phyloP scores from a whole-genome alignment of 2,329 filamentous ascomycete genomes.

The Penicillium hordei region DNA sequence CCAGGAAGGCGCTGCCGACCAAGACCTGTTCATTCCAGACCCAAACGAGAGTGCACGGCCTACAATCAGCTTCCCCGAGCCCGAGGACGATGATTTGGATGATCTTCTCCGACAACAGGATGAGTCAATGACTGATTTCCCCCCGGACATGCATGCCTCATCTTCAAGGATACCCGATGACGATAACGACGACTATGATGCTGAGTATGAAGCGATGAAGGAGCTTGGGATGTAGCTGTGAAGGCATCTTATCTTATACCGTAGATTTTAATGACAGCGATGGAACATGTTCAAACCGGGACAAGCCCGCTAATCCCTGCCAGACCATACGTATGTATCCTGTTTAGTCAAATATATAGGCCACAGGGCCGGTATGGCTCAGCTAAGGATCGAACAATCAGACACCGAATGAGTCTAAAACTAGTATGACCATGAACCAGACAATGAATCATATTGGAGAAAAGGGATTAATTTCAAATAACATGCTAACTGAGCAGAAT shows the following conservation, averaged over 20 bases:
- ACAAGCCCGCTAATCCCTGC: background rate
- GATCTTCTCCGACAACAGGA: conserved; percentile 54
- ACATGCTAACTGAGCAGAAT: background rate
- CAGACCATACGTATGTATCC: background rate
- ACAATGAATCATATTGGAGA: background rate
- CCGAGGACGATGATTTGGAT: conserved; percentile 53
- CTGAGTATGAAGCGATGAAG: conserved; percentile 67
- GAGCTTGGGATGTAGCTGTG: conserved; percentile 25
- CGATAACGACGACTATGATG: conserved; percentile 49
- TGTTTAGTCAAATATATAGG: background rate
- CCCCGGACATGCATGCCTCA: conserved; percentile 1
- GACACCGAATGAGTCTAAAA: background rate
- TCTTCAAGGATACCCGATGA: background rate
- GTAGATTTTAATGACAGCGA: conserved; percentile 8
- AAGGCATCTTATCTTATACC: conserved; percentile 1
- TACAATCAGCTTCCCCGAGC: conserved; percentile 20
- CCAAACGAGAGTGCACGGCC: conserved; percentile 9
- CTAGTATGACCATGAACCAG: background rate
- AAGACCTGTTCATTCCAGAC: conserved; percentile 34
- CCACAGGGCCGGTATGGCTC: background rate
- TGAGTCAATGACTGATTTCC: conserved; percentile 9
- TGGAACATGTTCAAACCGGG: background rate
- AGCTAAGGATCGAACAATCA: background rate
- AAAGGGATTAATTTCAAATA: background rate
- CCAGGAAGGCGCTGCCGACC: conserved; percentile 8